These are phyloP conservation scores for Auricularia sp. DNA, from an alignment of 768 basidiomycete genomes.

Conservation along the genomic window DNA sequence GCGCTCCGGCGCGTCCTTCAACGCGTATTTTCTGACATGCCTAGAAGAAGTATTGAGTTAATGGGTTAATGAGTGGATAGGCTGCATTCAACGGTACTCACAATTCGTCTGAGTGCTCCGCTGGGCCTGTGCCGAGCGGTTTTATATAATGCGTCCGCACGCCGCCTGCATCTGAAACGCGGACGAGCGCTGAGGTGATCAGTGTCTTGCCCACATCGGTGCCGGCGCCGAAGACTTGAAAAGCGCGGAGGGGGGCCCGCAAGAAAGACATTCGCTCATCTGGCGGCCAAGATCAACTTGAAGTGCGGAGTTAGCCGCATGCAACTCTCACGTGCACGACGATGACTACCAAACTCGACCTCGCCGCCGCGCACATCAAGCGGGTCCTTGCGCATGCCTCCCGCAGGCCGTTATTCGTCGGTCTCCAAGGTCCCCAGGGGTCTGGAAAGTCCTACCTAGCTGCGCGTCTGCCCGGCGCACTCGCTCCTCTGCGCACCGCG, in stretches of 20 bases:
- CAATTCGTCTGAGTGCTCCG: constrained; percentile 76
- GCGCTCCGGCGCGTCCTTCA: constrained; percentile 24
- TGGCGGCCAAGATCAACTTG: too few species aligned
- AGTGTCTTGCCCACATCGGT: constrained; percentile 95
- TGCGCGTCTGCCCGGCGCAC: constrained; percentile 35
- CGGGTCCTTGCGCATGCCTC: not conserved
- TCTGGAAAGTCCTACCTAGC: constrained; percentile 85
- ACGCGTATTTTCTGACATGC: constrained; percentile 44
- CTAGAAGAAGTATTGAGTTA: not conserved
- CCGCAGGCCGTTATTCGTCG: constrained; percentile 65
- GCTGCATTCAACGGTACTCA: constrained; percentile 25
- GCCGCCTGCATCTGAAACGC: constrained; percentile 54
- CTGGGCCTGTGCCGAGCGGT: constrained; percentile 82
- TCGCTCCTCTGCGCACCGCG: constrained; percentile 43
- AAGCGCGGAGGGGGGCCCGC: constrained; percentile 44
- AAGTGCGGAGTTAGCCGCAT: not conserved
- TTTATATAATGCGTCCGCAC: constrained; percentile 64
- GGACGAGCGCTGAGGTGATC: constrained; percentile 71
- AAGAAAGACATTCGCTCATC: too few species aligned
- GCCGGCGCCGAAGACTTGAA: constrained; percentile 92
- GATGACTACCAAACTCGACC: not conserved
- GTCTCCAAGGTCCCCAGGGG: constrained; percentile 88
- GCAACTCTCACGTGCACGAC: not conserved
- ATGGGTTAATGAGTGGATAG: not conserved
- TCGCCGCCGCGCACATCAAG: not conserved